Conservation (phyloP, 768 basidiomycete genomes). For the Erythrobasidium yunnanense region DNA sequence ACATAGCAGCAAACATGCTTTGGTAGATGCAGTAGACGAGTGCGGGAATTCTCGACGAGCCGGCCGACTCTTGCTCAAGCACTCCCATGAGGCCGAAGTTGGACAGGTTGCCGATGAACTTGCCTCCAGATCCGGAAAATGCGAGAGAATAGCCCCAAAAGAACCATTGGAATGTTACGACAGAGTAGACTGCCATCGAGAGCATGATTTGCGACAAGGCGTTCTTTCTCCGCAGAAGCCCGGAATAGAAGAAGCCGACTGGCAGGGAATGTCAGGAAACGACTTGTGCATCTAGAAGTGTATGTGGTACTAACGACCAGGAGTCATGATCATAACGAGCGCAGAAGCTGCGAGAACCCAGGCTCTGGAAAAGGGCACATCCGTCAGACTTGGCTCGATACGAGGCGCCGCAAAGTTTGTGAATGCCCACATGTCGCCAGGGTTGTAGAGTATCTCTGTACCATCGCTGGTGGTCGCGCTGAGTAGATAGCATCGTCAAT, state of each 20-base stretch:
- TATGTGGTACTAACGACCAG: constrained; percentile 13
- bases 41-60: constrained; percentile 48
- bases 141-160: constrained; percentile 26
- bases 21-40: constrained; percentile 74
- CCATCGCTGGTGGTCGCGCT: background rate
- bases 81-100: constrained; percentile 52
- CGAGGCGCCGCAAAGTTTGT: background rate
- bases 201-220: constrained; percentile 45
- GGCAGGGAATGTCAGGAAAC: too few species aligned
- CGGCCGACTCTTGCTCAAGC: background rate
- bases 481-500: too few species aligned
- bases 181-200: constrained; percentile 41
- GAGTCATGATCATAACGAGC: constrained; percentile 43
- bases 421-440: constrained; percentile 2
- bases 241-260: constrained; percentile 39
- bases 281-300: too few species aligned
- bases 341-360: constrained; percentile 35
- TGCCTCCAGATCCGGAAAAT: constrained; percentile 46
- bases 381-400: background rate
- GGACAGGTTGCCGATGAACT: constrained; percentile 75
- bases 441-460: constrained; percentile 1
- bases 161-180: constrained; percentile 42
- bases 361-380: background rate
- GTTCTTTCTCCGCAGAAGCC: constrained; percentile 44
- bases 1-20: constrained; percentile 63